Conservation (phyloP, 202 grass and related monocot species). For the Cymbopogon flexuosus region DNA sequence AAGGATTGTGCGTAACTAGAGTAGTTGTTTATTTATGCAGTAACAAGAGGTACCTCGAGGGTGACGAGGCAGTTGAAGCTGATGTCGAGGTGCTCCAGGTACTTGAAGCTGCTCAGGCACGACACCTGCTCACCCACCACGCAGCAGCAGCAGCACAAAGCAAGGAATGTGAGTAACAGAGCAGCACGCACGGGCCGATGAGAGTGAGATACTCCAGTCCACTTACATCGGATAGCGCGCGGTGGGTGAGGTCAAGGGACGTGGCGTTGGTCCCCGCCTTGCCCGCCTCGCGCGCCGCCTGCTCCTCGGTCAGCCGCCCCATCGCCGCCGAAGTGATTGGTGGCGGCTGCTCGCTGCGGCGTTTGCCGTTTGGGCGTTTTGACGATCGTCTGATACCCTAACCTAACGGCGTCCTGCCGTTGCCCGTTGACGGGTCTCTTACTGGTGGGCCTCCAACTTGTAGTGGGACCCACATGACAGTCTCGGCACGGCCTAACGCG, state of each 20-base stretch:
- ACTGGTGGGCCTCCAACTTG: not conserved
- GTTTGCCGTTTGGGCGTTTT: not conserved
- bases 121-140: conserved; percentile 50
- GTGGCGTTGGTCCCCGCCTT: conserved; percentile 14
- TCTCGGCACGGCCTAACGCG: not conserved
- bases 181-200: not conserved
- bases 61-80: conserved; percentile 80
- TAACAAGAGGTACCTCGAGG: conserved; percentile 50
- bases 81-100: conserved; percentile 87
- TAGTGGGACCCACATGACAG: not conserved
- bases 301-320: conserved; percentile 54
- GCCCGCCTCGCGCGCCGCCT: conserved; percentile 40
- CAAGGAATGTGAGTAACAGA: not conserved
- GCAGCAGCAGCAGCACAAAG: not conserved
- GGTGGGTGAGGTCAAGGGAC: conserved; percentile 54
- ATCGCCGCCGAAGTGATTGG: conserved; percentile 9
- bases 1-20: not conserved
- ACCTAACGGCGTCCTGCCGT: not conserved
- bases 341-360: not conserved
- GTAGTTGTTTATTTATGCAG: not conserved
- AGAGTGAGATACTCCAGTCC: not conserved
- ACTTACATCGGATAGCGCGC: conserved; percentile 46
- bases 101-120: conserved; percentile 60
- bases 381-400: not conserved
- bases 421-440: not conserved